Base-by-base conservation (phyloP, 495 filamentous ascomycete genomes). In the Podospora bellae-mahoneyi region DNA sequence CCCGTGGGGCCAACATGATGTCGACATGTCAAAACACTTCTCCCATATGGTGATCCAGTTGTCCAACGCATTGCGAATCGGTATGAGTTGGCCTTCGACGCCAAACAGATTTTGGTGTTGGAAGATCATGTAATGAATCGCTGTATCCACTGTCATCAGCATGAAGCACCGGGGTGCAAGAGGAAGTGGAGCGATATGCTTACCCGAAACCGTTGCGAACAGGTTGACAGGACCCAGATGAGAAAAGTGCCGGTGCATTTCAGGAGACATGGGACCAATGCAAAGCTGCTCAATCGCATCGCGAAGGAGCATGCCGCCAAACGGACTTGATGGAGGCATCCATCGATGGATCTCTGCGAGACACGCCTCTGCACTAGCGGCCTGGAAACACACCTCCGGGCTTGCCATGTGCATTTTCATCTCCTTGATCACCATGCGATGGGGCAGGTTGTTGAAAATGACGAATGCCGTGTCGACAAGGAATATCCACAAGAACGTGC, bases 381-480 rank as follows among this genome's bases (percentile, higher is more conserved):
- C 75, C 23, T 77, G 75, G 54, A 77, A 77, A 60, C 73, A 75
- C 19, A 70, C 66, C 59, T 75, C 75, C 3, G 75, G 75, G 28
- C 69, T 72, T 15, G 73, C 75, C 73, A 77, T 67, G 60, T 74
- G 69, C 73, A 75, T 77, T 56, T 67, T 72, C 75, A 75, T 75
- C 66, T 77, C 75, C 66, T 77, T 77, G 70, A 75, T 74, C 3
- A 77, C 75, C 71, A 77, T 75, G n/a, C 75, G 69, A 53, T 77
- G 73, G 10, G 75, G 75, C 19, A 75, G 69, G 28, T 77, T 77
- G 60, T 77, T 77, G 68, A 77, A 77, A 53, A 77, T 77, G 64
- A 77, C 75, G 64, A 77, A 77, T 15, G 73, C 75, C 0, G 75
- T 71, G 57, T 77, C 75, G 27, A 77, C 54, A 7, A 77, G 64